These are phyloP conservation scores for Yamadazyma mexicana DNA, from an alignment of 1,139 yeast genomes.

Conservation along the genomic window DNA sequence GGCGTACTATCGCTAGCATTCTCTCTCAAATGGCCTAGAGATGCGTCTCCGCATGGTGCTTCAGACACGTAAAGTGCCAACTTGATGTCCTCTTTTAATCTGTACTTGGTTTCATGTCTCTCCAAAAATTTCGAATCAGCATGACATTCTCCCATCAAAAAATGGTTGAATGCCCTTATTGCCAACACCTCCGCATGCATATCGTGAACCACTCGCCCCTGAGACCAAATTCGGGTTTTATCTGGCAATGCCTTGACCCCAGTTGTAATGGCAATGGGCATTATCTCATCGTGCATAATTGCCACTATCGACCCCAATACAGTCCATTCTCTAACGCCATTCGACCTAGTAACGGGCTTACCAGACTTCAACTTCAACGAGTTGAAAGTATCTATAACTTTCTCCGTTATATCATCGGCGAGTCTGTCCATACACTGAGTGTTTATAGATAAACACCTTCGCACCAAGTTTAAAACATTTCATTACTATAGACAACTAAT, in stretches of 20 bases:
- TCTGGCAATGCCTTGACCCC: constrained; percentile 84
- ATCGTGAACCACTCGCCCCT: constrained; percentile 75
- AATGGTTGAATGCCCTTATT: constrained; percentile 64
- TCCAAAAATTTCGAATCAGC: constrained; percentile 11
- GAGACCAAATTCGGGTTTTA: constrained; percentile 33
- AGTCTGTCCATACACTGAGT: background rate
- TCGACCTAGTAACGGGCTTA: constrained; percentile 14
- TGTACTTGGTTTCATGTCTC: constrained; percentile 17
- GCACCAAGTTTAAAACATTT: background rate
- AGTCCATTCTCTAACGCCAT: constrained; percentile 66
- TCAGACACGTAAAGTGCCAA: constrained; percentile 72
- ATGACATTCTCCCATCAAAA: constrained; percentile 28
- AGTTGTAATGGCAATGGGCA: constrained; percentile 60
- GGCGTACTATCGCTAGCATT: constrained; percentile 18
- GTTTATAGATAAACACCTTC: background rate
- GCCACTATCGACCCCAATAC: constrained; percentile 76
- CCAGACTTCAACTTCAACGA: constrained; percentile 11
- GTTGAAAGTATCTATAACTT: constrained; percentile 10
- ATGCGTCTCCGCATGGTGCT: constrained; percentile 92
- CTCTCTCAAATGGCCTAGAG: constrained; percentile 42
- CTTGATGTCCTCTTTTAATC: constrained; percentile 31
- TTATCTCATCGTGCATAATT: constrained; percentile 23
- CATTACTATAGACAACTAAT: too few species aligned
- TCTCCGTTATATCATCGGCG: constrained; percentile 13
- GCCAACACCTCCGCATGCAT: constrained; percentile 85